Evolutionary conservation across 2,329 filamentous ascomycete genomes (phyloP), one percentile per base, ranked within the genome.

Genomic region (Zasmidium citrigriseum): DNA sequence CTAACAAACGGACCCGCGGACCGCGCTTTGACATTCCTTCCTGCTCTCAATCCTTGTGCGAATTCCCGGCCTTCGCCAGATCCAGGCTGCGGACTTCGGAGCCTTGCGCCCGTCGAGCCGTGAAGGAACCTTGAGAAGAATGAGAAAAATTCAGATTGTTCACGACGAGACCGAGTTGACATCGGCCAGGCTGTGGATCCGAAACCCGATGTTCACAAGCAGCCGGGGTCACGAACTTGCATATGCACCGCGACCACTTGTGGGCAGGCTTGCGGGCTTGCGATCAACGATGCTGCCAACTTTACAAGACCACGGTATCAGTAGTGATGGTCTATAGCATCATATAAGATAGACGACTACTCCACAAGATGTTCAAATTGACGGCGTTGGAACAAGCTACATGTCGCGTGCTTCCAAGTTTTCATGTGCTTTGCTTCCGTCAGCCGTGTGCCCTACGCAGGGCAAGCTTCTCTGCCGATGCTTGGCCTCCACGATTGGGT

Each of bases 331-430:
- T 11, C 23, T 11, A 23, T 20, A 47, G 20, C 46, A 47, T 47
- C 46, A 12, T 22, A 22, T 22, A 16, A 20, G 20, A 11, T 22
- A 11, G 23, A 47, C 46, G 21, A 23, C 21, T 20, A 20, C 7
- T 5, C 20, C 46, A 20, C 20, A 47, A 5, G 14, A 12, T 11
- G 20, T 12, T 16, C 46, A 20, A 20, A 16, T 25, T 25, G 47
- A 23, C 29, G 18, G 23, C 23, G 14, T 29, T 22, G 11, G 34
- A 34, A 50, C 24, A 34, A 50, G 24, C 47, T 34, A 34, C 22
- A 18, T 18, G 47, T 50, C 47, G 47, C 47, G 23, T 29, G 47
- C 47, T 34, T 50, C 47, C 48, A 51, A 38, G 24, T 49, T 34
- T 34, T 34, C n/a, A 21, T 48, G 46, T 23, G 46, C 46, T 48